Conservation (phyloP, 1,284 basidiomycete genomes). For the Boletus sp. region DNA sequence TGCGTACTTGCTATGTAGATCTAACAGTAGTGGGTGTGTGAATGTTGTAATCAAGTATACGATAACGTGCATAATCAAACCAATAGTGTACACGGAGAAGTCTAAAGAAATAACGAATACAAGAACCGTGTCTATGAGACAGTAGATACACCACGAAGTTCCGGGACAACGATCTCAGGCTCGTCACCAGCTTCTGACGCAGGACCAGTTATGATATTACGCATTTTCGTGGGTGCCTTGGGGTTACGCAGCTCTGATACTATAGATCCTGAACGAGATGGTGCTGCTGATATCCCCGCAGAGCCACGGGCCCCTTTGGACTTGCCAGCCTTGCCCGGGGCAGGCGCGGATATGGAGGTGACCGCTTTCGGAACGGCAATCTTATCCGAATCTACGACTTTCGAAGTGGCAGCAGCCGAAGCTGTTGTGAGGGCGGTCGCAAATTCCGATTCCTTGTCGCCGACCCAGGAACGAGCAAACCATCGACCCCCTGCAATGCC, state of each 20-base stretch:
- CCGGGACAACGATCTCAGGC: constrained; percentile 31
- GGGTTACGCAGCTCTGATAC: constrained; percentile 40
- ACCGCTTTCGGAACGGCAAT: constrained; percentile 30
- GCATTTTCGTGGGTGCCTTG: constrained; percentile 56
- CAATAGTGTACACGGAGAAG: constrained; percentile 13
- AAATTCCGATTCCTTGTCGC: constrained; percentile 71
- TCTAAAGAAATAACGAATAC: constrained; percentile 7
- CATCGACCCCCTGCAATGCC: constrained; percentile 77
- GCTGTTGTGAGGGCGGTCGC: constrained; percentile 35
- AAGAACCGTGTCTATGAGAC: constrained; percentile 17
- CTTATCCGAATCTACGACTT: constrained; percentile 34
- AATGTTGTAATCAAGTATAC: constrained; percentile 17
- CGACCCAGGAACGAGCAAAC: constrained; percentile 72
- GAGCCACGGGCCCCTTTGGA: constrained; percentile 37
- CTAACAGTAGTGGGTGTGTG: no score
- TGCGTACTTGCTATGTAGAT: no score
- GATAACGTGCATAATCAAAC: constrained; percentile 4
- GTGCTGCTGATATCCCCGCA: constrained; percentile 42
- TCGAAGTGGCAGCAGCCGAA: constrained; percentile 24
- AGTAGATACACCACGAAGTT: constrained; percentile 18
- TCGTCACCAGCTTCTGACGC: constrained; percentile 45
- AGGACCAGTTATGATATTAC: constrained; percentile 45
- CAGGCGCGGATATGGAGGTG: constrained; percentile 40
- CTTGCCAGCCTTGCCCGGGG: constrained; percentile 36
- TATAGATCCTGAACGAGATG: constrained; percentile 52